Evolutionary conservation across 1,139 yeast genomes (phyloP).

Genomic region (Kodamaea derodonti): DNA sequence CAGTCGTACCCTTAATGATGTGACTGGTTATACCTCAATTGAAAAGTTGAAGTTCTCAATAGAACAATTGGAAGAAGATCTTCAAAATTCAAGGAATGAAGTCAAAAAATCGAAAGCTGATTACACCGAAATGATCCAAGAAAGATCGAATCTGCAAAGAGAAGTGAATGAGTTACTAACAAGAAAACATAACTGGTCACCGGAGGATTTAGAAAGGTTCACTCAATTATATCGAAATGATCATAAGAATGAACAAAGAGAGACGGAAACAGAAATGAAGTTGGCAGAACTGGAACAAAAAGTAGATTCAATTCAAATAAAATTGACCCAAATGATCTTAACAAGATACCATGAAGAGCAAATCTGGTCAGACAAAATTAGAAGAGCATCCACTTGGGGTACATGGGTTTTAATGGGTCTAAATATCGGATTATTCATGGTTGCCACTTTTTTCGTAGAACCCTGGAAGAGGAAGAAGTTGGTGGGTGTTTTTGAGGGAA

Average conservation of each 20-base stretch:
- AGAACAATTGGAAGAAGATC: slow-evolving; percentile 44
- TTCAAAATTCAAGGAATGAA: slow-evolving; percentile 45
- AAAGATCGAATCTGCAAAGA: slow-evolving; percentile 69
- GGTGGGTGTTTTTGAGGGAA: slow-evolving; percentile 79
- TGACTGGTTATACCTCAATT: slow-evolving; percentile 86
- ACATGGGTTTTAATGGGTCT: slow-evolving; percentile 88
- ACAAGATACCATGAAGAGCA: slow-evolving; percentile 96
- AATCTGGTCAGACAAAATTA: slow-evolving; percentile 94
- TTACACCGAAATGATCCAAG: slow-evolving; percentile 62
- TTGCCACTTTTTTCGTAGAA: slow-evolving; percentile 84
- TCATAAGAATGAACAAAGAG: slow-evolving; percentile 67
- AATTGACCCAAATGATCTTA: slow-evolving; percentile 71
- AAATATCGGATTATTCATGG: slow-evolving; percentile 69
- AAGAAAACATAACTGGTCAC: slow-evolving; percentile 77
- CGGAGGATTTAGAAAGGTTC: slow-evolving; percentile 76
- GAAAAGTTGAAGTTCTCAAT: slow-evolving; percentile 67
- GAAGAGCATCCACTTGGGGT: slow-evolving; percentile 96
- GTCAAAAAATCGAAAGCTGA: slow-evolving; percentile 48
- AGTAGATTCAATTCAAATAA: slow-evolving; percentile 69
- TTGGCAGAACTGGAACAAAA: slow-evolving; percentile 56
- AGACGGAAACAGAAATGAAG: slow-evolving; percentile 45
- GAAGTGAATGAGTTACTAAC: slow-evolving; percentile 87
- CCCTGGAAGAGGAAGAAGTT: slow-evolving; percentile 88
- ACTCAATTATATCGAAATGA: slow-evolving; percentile 79
- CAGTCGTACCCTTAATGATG: slow-evolving; percentile 75